Evolutionary conservation across 75 land plant species (phyloP), one percentile per base, ranked within the genome.

Genomic region (Isoetes taiwanensis): DNA sequence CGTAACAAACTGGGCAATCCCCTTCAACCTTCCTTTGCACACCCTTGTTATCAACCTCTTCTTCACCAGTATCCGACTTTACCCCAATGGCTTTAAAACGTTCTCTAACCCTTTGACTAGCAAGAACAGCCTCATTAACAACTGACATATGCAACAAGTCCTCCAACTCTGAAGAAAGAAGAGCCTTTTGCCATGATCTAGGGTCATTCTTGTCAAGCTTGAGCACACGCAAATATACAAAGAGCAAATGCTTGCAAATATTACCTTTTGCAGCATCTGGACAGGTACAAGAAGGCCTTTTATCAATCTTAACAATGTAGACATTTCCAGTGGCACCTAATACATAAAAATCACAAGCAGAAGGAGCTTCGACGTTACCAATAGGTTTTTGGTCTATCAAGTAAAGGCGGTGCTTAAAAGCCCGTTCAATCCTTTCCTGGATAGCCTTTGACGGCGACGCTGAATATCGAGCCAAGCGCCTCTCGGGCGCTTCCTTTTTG

Each of bases 251-350:
- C 60, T 91, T 91, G 82, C 97, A 91, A 1, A 75, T 78, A 27
- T 59, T 58, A 10, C 76, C 63, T 9, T 54, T 40, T 5, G 75
- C 76, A 28, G 58, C 57, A 53, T 91, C 97, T 12, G 94, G 94
- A 75, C 97, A 91, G 4, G 84, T 71, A 71, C 97, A 91, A 9
- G 84, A 70, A 12, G 97, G 94, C 5, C 30, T 19, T 56, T 43
- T 11, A 34, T 86, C 68, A 58, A 91, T 62, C 38, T 69, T 59
- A 2, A 91, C 85, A 38, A 58, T 70, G 74, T 86, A 91, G 29
- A 91, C 94, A 56, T 91, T 91, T 14, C 79, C 85, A 3, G 97
- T 86, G 57, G 85, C 78, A 21, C 97, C 94, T 1, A 91, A 57
- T 25, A 91, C 62, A 66, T 61, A 78, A 64, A 91, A 81, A 2